Evolutionary conservation across 1,284 basidiomycete genomes (phyloP).

Genomic region (Limonomyces culmigenus): DNA sequence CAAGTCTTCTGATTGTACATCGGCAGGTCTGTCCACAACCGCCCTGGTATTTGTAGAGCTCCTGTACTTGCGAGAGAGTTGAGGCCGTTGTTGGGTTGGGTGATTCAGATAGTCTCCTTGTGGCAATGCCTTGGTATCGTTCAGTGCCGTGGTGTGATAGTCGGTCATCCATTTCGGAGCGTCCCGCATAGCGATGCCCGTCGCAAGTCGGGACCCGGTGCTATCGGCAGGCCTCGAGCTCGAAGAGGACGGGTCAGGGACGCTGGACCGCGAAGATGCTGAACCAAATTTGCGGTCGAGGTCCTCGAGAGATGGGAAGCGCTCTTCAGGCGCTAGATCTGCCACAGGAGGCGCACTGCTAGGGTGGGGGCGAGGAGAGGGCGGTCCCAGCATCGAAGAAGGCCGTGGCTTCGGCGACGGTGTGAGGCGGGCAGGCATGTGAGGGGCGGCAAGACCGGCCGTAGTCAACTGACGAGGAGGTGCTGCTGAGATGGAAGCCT

Average conservation of each 20-base stretch:
- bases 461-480: constrained; percentile 11
- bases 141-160: background rate
- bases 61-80: background rate
- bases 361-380: background rate
- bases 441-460: background rate
- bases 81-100: background rate
- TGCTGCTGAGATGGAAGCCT: constrained; percentile 6
- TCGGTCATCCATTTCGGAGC: background rate
- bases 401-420: background rate
- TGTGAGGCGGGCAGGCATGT: background rate
- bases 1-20: too few species aligned
- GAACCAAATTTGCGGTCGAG: constrained; percentile 44
- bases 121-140: background rate
- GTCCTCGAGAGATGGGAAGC: constrained; percentile 67
- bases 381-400: background rate
- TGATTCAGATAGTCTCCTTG: background rate
- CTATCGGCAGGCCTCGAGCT: background rate
- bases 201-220: too few species aligned
- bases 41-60: background rate
- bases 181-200: background rate
- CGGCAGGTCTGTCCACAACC: background rate
- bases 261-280: constrained; percentile 5
- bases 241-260: background rate
- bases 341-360: constrained; percentile 12
- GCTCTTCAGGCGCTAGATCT: constrained; percentile 36